Evolutionary conservation across 2,329 filamentous ascomycete genomes (phyloP).

Genomic region (Didymosphaeria variabile): DNA sequence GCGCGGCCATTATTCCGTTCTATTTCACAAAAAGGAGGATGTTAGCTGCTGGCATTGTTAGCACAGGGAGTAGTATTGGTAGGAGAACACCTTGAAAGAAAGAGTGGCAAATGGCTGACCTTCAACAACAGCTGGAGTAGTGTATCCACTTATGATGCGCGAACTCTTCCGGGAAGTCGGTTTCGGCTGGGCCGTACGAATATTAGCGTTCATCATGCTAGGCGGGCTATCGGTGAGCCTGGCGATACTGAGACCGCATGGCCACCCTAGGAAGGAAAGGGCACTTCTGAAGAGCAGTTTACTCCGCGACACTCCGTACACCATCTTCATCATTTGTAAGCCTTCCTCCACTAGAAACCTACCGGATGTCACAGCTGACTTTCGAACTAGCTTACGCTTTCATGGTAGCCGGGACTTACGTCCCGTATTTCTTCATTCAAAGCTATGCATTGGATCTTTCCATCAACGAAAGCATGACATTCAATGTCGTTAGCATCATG

Average conservation of each 20-base stretch:
- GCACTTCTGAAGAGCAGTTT: constrained; percentile 6
- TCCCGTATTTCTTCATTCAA: constrained; percentile 22
- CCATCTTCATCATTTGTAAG: constrained; percentile 47
- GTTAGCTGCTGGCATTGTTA: constrained; percentile 65
- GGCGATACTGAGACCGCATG: constrained; percentile 12
- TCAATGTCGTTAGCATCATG: constrained; percentile 62
- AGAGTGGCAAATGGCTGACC: constrained; percentile 47
- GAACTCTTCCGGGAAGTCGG: constrained; percentile 65
- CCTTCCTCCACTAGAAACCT: background rate
- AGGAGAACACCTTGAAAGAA: constrained; percentile 37
- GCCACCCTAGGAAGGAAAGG: constrained; percentile 9
- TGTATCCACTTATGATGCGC: constrained; percentile 63
- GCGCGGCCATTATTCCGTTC: constrained; percentile 44
- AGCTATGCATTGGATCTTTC: constrained; percentile 40
- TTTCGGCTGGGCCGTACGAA: constrained; percentile 68
- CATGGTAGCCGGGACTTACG: constrained; percentile 42
- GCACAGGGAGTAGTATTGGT: constrained; percentile 56
- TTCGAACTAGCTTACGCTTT: constrained; percentile 28
- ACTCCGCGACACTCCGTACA: constrained; percentile 13
- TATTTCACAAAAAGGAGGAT: constrained; percentile 66
- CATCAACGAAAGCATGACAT: constrained; percentile 58
- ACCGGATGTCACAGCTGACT: background rate
- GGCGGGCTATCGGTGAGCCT: constrained; percentile 13
- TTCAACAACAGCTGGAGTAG: constrained; percentile 67
- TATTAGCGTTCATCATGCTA: constrained; percentile 64